phyloP scores from a whole-genome alignment of 768 basidiomycete species.

The Mycena maculata region DNA sequence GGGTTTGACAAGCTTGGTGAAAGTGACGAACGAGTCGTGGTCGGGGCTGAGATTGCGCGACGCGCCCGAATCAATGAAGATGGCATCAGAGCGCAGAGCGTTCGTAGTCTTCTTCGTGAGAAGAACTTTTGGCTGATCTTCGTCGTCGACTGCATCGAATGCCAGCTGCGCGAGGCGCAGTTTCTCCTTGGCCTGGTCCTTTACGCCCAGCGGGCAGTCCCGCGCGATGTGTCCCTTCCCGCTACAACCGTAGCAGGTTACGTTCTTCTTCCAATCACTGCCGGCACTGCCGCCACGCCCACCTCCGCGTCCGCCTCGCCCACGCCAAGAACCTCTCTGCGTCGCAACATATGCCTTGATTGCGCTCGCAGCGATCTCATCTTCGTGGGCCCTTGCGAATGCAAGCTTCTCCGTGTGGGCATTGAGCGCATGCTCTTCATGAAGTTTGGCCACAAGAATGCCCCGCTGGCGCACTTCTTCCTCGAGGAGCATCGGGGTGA shows the following conservation, averaged over 20 bases:
- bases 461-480: not conserved
- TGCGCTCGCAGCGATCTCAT: not conserved
- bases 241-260: not conserved
- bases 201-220: not conserved
- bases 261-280: not conserved
- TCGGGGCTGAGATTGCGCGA: not conserved
- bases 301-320: not conserved
- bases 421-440: not conserved
- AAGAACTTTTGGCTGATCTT: not conserved
- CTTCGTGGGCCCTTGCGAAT: not conserved
- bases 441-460: not conserved
- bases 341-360: slow-evolving; percentile 3
- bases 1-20: not conserved
- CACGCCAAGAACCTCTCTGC: not conserved
- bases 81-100: not conserved
- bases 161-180: slow-evolving; percentile 5
- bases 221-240: not conserved
- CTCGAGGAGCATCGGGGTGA: not conserved
- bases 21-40: not conserved
- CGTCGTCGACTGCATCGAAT: not conserved
- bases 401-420: not conserved
- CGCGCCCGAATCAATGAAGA: slow-evolving; percentile 2
- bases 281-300: not conserved
- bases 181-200: not conserved
- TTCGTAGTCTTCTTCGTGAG: slow-evolving; percentile 11